These are phyloP conservation scores for Sporothrix humicola DNA, from an alignment of 2,329 filamentous ascomycete genomes.

Conservation along the genomic window DNA sequence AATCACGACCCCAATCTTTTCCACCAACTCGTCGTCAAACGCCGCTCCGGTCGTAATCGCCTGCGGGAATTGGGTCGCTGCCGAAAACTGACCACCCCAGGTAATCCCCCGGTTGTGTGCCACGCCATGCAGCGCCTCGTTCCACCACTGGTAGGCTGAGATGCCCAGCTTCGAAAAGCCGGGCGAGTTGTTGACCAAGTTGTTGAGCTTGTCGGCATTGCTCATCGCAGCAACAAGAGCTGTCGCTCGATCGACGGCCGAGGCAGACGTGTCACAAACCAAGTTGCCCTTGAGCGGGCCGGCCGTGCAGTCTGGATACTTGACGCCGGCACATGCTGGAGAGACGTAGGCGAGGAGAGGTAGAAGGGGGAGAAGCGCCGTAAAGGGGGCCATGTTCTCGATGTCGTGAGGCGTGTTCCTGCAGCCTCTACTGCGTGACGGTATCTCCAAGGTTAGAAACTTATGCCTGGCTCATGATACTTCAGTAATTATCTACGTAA, in stretches of 20 bases:
- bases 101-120: constrained; percentile 32
- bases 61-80: constrained; percentile 45
- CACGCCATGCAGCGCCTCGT: constrained; percentile 40
- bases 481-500: not conserved
- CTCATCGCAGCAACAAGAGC: constrained; percentile 30
- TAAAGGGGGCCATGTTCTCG: not conserved
- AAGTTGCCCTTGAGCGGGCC: constrained; percentile 32
- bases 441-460: too few relatives aligned
- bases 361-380: not conserved
- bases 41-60: constrained; percentile 44
- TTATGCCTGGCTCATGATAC: not conserved
- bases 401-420: not conserved
- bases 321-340: not conserved
- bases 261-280: constrained; percentile 21
- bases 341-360: not conserved
- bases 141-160: constrained; percentile 35
- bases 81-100: constrained; percentile 39
- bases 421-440: not conserved
- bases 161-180: constrained; percentile 32
- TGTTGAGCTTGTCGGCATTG: constrained; percentile 29
- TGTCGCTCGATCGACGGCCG: constrained; percentile 7
- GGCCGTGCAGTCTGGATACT: not conserved
- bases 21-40: constrained; percentile 45
- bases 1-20: constrained; percentile 38
- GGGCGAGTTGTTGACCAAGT: constrained; percentile 29